Conservation (phyloP, 768 basidiomycete genomes). For the Daedaleopsis nitida region DNA sequence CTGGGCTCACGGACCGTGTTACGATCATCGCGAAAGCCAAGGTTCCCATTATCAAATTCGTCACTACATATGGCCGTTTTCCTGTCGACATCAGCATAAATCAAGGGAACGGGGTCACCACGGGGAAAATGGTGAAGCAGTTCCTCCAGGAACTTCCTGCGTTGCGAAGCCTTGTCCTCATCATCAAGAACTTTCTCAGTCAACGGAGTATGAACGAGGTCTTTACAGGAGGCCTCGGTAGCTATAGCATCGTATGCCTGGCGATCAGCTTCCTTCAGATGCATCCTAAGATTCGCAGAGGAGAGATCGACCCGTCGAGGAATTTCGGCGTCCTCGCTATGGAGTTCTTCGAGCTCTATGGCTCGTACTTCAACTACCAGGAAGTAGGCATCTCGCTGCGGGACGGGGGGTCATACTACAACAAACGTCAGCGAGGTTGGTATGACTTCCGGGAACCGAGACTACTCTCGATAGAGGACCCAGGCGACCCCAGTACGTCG, state of each 20-base stretch:
- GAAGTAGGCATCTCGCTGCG: slow-evolving; percentile 87
- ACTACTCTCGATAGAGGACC: slow-evolving; percentile 89
- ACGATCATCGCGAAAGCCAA: slow-evolving; percentile 91
- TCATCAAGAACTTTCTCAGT: slow-evolving; percentile 87
- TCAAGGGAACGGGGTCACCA: slow-evolving; percentile 80
- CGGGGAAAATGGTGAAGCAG: slow-evolving; percentile 77
- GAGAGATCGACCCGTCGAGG: slow-evolving; percentile 82
- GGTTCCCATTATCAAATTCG: slow-evolving; percentile 96
- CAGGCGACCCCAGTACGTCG: slow-evolving; percentile 79
- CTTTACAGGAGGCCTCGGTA: slow-evolving; percentile 93
- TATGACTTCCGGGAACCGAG: slow-evolving; percentile 53
- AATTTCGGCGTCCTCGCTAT: slow-evolving; percentile 94
- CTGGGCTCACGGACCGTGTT: slow-evolving; percentile 75
- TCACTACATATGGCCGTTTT: slow-evolving; percentile 77
- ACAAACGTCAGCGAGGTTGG: slow-evolving; percentile 85
- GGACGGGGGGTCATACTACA: slow-evolving; percentile 88
- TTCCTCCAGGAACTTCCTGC: slow-evolving; percentile 79
- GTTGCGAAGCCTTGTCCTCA: slow-evolving; percentile 79
- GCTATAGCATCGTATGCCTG: slow-evolving; percentile 92
- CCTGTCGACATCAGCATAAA: slow-evolving; percentile 95
- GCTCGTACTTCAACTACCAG: slow-evolving; percentile 87
- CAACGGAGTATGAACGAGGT: slow-evolving; percentile 97
- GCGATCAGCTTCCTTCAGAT: slow-evolving; percentile 95
- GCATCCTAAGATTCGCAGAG: slow-evolving; percentile 91
- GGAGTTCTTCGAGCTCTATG: slow-evolving; percentile 98